Evolutionary conservation across 352 stramenopile genomes (phyloP).

Genomic region (Phytophthora pinifolia): DNA sequence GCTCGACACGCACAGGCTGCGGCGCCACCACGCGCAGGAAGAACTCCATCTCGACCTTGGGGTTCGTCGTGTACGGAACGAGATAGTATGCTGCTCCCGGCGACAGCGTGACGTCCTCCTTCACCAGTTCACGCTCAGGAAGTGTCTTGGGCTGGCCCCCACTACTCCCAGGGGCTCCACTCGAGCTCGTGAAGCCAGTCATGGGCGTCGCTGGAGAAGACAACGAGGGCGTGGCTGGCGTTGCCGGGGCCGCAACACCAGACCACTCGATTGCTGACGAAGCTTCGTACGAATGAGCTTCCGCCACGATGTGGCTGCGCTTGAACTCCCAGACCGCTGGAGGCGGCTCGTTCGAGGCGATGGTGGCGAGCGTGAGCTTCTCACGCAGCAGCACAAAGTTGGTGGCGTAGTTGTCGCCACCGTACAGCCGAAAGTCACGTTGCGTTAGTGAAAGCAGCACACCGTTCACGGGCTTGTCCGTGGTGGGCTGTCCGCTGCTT

Average conservation of each 20-base stretch:
- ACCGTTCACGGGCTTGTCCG: slow-evolving; percentile 23
- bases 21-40: slow-evolving; percentile 87
- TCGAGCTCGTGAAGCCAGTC: neutral
- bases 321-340: slow-evolving; percentile 73
- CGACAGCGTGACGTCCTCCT: slow-evolving; percentile 74
- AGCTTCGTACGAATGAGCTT: slow-evolving; percentile 65
- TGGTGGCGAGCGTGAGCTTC: slow-evolving; percentile 53
- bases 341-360: slow-evolving; percentile 29
- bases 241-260: slow-evolving; percentile 19
- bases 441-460: slow-evolving; percentile 84
- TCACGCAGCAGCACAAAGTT: slow-evolving; percentile 85
- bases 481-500: slow-evolving; percentile 2
- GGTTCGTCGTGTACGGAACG: slow-evolving; percentile 78
- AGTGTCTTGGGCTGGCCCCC: slow-evolving; percentile 33
- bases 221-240: slow-evolving; percentile 15
- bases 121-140: slow-evolving; percentile 80
- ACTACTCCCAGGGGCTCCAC: neutral
- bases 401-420: slow-evolving; percentile 84
- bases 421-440: slow-evolving; percentile 78
- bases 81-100: slow-evolving; percentile 76
- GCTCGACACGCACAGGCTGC: slow-evolving; percentile 73
- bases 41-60: slow-evolving; percentile 89
- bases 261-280: slow-evolving; percentile 21
- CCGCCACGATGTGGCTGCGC: slow-evolving; percentile 53
- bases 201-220: slow-evolving; percentile 27